phyloP scores from a whole-genome alignment of 169 alveolate genomes.

The Cryptosporidium ryanae region DNA sequence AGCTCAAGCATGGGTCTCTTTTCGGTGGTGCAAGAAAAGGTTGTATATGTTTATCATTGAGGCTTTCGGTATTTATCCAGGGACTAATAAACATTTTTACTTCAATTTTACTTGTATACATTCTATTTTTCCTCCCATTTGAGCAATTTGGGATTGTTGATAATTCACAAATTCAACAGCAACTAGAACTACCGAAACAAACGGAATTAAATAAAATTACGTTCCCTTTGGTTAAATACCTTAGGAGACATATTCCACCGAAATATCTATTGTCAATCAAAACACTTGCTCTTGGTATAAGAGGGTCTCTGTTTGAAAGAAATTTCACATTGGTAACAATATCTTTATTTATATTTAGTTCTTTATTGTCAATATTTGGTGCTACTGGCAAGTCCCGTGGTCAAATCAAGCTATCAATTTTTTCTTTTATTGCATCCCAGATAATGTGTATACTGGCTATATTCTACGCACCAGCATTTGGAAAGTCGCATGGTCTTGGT shows the following conservation, averaged over 20 bases:
- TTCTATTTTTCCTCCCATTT: constrained; percentile 29
- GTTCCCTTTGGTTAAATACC: not conserved
- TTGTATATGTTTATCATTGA: constrained; percentile 41
- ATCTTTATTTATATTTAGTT: not conserved
- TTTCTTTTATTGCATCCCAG: constrained; percentile 12
- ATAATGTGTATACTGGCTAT: constrained; percentile 4
- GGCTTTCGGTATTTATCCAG: constrained; percentile 53
- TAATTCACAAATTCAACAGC: not conserved
- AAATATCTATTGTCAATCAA: not conserved
- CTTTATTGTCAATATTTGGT: constrained; percentile 37
- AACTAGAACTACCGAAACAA: not conserved
- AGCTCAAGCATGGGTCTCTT: constrained; percentile 69
- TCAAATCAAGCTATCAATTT: constrained; percentile 28
- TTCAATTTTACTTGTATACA: not conserved
- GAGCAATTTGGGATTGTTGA: not conserved
- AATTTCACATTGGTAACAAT: not conserved
- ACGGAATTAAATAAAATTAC: not conserved
- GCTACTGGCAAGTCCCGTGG: constrained; percentile 32
- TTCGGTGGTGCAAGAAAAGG: constrained; percentile 75
- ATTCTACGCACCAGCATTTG: constrained; percentile 38
- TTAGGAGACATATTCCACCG: too few species aligned
- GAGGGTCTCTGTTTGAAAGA: constrained; percentile 23
- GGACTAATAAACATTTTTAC: not conserved
- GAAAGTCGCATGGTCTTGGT: not conserved
- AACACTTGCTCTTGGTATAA: constrained; percentile 2